Base-by-base conservation (phyloP, 139 green algal genomes). In the Diplosphaera chodatii region DNA sequence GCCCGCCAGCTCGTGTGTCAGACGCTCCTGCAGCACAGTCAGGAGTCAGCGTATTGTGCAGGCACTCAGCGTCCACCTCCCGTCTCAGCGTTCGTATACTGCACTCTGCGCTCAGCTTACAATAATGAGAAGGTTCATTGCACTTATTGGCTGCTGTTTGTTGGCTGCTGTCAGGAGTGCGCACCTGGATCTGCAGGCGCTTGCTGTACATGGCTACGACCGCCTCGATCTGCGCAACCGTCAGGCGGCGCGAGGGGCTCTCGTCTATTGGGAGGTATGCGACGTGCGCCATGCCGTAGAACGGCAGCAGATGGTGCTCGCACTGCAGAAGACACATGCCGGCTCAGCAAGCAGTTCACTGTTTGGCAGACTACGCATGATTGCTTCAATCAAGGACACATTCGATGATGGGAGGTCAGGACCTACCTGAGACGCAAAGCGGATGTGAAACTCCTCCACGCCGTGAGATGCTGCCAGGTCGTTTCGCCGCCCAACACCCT, bases 271-370 rank as follows among this genome's bases (percentile, higher is more conserved):
- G 55, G 30, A 85, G 13, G 67, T 84, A 87, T 6, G 77, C 81
- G 25, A 96, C 72, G 31, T 84, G 63, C 6, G 91, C 71, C 0
- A 13, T 67, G 55, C 95, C 95, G 67, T 97, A 90, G 48, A 99
- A 99, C 0, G 95, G 95, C 72, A 99, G 85, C 83, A 99, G 86
- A 78, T 99, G 94, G 84, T 99, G 94, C 81, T 99, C 94, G 76
- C 94, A 99, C 74, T 93, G 87, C 10, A 90, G 92, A 10, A 48
- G 37, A 20, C n/a, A n/a, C n/a, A n/a, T n/a, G n/a, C n/a, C n/a
- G n/a, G n/a, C n/a, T n/a, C n/a, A n/a, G 37, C 37, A 48, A 48
- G 37, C 6, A 48, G 37, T 59, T 4, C 8, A 4, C 3, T 3
- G 48, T 59, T 59, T 10, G 16, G 16, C 16, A 59, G 18, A 21